Evolutionary conservation across 2,329 filamentous ascomycete species (phyloP), one percentile per base, ranked within the genome.

Genomic region (Phialophora expanda): DNA sequence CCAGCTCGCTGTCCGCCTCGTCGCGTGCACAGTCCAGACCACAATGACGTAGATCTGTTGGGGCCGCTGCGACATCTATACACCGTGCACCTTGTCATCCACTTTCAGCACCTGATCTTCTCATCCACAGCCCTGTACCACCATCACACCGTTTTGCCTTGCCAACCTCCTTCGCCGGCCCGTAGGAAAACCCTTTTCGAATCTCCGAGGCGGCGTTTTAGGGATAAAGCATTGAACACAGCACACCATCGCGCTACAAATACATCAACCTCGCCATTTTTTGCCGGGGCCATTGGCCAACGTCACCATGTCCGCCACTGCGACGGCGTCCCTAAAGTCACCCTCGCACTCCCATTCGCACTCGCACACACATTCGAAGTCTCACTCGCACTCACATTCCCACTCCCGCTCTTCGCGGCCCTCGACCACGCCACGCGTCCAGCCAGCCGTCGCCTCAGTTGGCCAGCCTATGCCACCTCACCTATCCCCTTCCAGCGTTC

Each of bases 401-500:
- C 70, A 66, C 62, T 71, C 70, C 46, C 68, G 71, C 32, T 70
- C 69, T 55, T 70, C 71, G 32, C 71, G 73, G 44, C 67, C 75
- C 48, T 73, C 75, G 17, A 77, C 73, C 34, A 87, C 86, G 0
- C 86, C 87, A 53, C 69, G 82, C 14, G 86, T 86, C 5, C 83
- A 85, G 51, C 80, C 81, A 57, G 78, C 80, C 67, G 79, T 83
- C 20, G 81, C 83, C 66, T 85, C 86, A 1, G 84, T 84, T 56
- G 84, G 85, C 69, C 85, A 88, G 74, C 75, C 81, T 24, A 78
- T 83, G 38, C 82, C 85, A 1, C 85, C 85, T 5, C 83, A 80
- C 66, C 75, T 83, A 5, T 84, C 85, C 34, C 67, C 71, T 17
- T 60, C 59, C 4, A 55, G 74, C 48, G 74, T 74, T 17, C 81